A percentile compares a stretch with the other conserved stretches of the same genome.
Conservation (phyloP, 179 eudicot species). For the Spergularia azorica region DNA sequence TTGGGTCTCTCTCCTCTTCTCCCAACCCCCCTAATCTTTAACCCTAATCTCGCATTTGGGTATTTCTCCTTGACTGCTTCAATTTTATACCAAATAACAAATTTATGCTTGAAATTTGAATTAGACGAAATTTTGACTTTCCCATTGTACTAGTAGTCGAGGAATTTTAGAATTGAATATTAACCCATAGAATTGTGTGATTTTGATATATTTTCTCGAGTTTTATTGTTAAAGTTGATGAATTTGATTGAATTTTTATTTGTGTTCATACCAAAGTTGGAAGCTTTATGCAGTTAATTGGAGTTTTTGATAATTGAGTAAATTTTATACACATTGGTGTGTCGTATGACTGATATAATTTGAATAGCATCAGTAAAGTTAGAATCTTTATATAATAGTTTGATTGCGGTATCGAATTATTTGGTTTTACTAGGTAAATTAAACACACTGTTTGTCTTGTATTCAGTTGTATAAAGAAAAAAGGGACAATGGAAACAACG, state of each 20-base stretch:
- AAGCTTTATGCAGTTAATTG: too few relatives aligned
- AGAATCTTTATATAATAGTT: background rate
- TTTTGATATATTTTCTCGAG: background rate
- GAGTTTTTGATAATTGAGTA: too few relatives aligned
- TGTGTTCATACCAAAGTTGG: background rate
- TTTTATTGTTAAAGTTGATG: background rate
- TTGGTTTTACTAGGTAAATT: constrained; percentile 9
- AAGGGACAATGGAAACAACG: constrained; percentile 42
- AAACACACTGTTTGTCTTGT: background rate
- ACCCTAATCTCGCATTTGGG: background rate
- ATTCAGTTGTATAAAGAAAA: background rate
- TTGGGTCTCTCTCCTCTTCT: background rate
- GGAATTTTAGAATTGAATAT: background rate
- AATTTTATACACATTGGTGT: too few relatives aligned
- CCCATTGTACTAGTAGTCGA: background rate
- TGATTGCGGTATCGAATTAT: background rate
- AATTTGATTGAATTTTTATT: background rate
- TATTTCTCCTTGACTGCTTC: background rate
- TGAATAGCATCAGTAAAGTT: background rate
- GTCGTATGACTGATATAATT: too few relatives aligned
- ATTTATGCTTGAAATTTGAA: background rate
- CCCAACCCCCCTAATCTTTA: background rate
- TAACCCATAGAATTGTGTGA: background rate
- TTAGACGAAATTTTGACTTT: background rate
- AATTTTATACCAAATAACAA: too few relatives aligned